These are phyloP conservation scores for Dactylis glomerata DNA, from an alignment of 176 grass and related monocot genomes.

Conservation along the genomic window DNA sequence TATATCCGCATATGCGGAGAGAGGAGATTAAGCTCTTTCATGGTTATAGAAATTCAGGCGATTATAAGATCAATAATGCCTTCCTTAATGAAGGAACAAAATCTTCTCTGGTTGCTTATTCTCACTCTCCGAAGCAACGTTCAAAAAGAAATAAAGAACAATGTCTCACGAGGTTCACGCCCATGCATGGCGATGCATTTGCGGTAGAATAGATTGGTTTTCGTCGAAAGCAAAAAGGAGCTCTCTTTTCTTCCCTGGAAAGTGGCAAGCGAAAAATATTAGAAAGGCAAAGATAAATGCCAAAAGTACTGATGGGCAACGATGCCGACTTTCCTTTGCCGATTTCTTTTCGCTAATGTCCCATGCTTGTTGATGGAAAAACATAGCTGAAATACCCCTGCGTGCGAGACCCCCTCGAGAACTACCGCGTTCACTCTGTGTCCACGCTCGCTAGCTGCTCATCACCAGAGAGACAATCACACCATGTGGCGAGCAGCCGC, in stretches of 20 bases:
- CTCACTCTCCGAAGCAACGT: neutral
- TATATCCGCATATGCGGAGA: too few species aligned
- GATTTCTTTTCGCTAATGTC: neutral
- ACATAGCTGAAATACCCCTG: neutral
- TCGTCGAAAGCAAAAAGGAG: neutral
- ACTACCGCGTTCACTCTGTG: neutral
- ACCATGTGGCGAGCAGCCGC: neutral
- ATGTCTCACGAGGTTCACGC: neutral
- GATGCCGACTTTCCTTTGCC: neutral
- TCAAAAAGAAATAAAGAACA: neutral
- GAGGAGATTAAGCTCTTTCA: too few species aligned
- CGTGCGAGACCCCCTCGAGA: neutral
- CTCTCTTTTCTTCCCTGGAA: neutral
- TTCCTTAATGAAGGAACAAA: too few species aligned
- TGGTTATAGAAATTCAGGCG: too few species aligned
- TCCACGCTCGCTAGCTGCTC: neutral
- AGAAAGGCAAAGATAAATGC: neutral
- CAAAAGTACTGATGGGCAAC: neutral
- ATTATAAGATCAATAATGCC: too few species aligned
- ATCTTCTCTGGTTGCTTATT: neutral
- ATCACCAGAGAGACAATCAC: neutral
- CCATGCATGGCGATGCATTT: neutral
- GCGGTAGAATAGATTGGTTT: neutral
- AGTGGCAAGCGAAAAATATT: neutral
- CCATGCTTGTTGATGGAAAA: neutral